Evolutionary conservation across 2,329 filamentous ascomycete species (phyloP).

Genomic region (Xylaria sp.): DNA sequence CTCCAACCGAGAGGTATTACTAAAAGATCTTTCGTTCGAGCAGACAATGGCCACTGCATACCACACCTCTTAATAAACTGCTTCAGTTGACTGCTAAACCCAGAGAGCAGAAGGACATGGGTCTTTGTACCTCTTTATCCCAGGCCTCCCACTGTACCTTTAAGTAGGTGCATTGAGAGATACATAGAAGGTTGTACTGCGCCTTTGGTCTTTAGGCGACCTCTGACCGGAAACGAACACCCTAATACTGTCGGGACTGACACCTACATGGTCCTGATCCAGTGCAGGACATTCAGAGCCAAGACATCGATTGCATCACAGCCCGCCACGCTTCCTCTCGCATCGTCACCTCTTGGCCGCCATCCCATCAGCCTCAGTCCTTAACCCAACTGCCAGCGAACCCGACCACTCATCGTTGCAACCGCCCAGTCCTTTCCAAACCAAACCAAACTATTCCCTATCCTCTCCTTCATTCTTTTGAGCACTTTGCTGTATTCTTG

Average conservation of each 20-base stretch:
- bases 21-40: slow-evolving; percentile 8
- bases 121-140: background rate
- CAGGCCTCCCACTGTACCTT: background rate
- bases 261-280: background rate
- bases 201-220: background rate
- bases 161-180: background rate
- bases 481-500: background rate
- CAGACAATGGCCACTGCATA: background rate
- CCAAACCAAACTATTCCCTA: slow-evolving; percentile 6
- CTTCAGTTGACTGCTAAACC: background rate
- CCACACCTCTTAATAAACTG: background rate
- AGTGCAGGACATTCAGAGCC: slow-evolving; percentile 9
- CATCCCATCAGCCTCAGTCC: slow-evolving; percentile 19
- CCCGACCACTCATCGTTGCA: background rate
- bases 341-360: slow-evolving; percentile 31
- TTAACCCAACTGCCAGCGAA: slow-evolving; percentile 18
- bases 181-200: background rate
- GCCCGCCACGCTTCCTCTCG: slow-evolving; percentile 24
- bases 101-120: background rate
- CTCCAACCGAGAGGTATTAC: background rate
- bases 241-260: background rate
- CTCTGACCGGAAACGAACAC: slow-evolving; percentile 4
- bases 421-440: background rate
- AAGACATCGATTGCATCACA: slow-evolving; percentile 34
- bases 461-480: slow-evolving; percentile 8